Evolutionary conservation across 2,329 filamentous ascomycete genomes (phyloP).

Genomic region (Colletotrichum camelliae): DNA sequence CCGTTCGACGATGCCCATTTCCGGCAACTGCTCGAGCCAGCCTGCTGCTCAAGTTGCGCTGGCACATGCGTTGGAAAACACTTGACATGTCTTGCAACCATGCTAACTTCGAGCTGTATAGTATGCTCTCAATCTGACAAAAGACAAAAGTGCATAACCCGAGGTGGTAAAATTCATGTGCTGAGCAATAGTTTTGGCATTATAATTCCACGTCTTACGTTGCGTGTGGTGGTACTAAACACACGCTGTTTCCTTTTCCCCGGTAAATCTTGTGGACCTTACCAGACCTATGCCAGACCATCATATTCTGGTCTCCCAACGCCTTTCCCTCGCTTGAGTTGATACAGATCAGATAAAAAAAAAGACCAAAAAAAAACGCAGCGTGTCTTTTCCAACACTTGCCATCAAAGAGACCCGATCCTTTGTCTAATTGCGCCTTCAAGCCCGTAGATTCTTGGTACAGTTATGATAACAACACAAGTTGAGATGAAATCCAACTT

Average conservation of each 20-base stretch:
- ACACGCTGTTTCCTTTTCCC: background rate
- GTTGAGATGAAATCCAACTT: background rate
- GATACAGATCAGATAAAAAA: background rate
- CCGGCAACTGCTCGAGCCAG: background rate
- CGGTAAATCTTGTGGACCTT: background rate
- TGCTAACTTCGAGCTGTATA: background rate
- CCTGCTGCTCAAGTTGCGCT: background rate
- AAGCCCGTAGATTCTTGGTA: background rate
- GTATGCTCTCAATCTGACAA: background rate
- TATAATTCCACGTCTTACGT: background rate
- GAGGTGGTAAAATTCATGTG: background rate
- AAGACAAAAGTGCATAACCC: background rate
- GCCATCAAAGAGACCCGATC: background rate
- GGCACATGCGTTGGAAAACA: background rate
- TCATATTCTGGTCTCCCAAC: constrained; percentile 7
- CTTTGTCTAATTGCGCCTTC: background rate
- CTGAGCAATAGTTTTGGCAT: background rate
- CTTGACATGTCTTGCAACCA: background rate
- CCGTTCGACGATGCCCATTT: background rate
- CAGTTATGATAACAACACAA: background rate
- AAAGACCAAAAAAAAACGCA: background rate
- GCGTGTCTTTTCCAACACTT: background rate
- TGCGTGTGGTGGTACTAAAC: background rate
- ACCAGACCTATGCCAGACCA: background rate
- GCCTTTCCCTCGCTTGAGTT: constrained; percentile 16